Evolutionary conservation across 176 grass and related monocot genomes (phyloP).

Genomic region (Pontederia crassipes): DNA sequence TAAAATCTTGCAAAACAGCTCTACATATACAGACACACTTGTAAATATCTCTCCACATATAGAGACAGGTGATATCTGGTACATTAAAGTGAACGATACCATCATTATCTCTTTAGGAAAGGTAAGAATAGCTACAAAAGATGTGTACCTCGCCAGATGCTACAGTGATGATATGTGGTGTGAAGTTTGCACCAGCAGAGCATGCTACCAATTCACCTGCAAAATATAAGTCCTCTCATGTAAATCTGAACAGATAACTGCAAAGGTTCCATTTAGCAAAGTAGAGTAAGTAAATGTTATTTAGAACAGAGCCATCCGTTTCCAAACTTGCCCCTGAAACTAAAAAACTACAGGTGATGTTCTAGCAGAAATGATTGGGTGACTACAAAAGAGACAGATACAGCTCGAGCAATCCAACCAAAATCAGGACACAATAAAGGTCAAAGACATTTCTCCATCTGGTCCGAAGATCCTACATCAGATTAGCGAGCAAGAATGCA

Average conservation of each 20-base stretch:
- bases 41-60: no score
- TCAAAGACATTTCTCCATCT: no score
- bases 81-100: background rate
- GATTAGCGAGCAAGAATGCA: no score
- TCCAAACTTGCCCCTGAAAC: no score
- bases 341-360: no score
- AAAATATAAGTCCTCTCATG: background rate
- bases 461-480: no score
- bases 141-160: constrained; percentile 80
- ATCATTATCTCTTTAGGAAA: background rate
- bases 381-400: no score
- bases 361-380: no score
- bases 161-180: constrained; percentile 85
- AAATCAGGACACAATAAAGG: no score
- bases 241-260: background rate
- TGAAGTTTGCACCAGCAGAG: constrained; percentile 89
- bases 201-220: constrained; percentile 61
- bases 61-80: background rate
- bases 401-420: no score
- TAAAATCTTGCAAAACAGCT: no score
- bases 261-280: background rate
- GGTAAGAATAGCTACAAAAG: background rate
- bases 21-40: no score
- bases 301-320: background rate
- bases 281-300: background rate